Percentiles rank a stretch among this genome's conserved stretches.
Evolutionary conservation across 2,329 filamentous ascomycete species (phyloP).

Genomic region (Aspergillus sp.): DNA sequence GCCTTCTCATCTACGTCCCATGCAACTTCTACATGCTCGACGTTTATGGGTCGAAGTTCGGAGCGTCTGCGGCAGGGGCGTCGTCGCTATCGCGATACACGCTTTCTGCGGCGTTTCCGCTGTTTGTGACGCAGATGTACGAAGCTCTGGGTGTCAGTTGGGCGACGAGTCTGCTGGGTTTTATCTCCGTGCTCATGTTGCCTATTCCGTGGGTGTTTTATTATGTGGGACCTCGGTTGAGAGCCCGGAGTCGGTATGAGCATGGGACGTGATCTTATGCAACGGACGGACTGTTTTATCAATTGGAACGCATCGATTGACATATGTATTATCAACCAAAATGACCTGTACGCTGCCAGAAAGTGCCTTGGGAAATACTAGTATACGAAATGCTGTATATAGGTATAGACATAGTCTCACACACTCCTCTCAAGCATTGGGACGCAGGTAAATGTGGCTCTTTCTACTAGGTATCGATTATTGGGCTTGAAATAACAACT

Average conservation of each 20-base stretch:
- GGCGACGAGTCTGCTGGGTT: conserved; percentile 42
- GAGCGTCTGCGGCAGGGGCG: conserved; percentile 34
- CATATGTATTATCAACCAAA: no score
- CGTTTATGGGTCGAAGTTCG: conserved; percentile 39
- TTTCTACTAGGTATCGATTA: no score
- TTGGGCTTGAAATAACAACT: no score
- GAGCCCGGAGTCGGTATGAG: conserved; percentile 29
- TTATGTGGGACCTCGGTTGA: conserved; percentile 30
- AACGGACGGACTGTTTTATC: no score
- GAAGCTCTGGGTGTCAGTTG: conserved; percentile 39
- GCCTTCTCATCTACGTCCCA: conserved; percentile 34
- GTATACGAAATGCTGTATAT: no score
- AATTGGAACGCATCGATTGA: no score
- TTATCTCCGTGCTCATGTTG: conserved; percentile 34
- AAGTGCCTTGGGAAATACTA: no score
- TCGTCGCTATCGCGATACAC: conserved; percentile 27
- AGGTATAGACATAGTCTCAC: no score
- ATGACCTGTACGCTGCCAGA: no score
- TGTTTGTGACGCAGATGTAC: conserved; percentile 44
- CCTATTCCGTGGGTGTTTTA: conserved; percentile 39
- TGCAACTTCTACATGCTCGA: conserved; percentile 43
- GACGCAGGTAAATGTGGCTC: no score
- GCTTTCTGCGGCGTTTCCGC: conserved; percentile 34
- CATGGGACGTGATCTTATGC: conserved; percentile 9
- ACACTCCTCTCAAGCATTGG: no score